A percentile compares a stretch with the other conserved stretches of the same genome.
These are phyloP conservation scores for Saitozyma podzolica DNA, from an alignment of 768 basidiomycete species.

Conservation along the genomic window DNA sequence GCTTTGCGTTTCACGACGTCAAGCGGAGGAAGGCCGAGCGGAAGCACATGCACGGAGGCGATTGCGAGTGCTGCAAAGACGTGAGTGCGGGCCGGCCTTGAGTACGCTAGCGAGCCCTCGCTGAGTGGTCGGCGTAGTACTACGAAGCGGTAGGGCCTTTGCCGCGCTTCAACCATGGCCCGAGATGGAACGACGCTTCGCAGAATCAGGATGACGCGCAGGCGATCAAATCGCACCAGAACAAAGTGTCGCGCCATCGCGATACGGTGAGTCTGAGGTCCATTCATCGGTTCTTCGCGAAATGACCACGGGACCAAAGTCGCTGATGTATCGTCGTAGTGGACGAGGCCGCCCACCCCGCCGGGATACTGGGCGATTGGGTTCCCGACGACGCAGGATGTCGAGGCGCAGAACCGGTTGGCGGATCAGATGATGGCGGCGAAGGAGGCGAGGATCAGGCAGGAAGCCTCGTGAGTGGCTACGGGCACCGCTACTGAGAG, in stretches of 20 bases:
- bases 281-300: not conserved
- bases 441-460: slow-evolving; percentile 64
- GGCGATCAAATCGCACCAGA: slow-evolving; percentile 32
- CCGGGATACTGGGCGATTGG: slow-evolving; percentile 88
- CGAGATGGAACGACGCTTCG: slow-evolving; percentile 67
- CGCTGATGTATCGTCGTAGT: slow-evolving; percentile 52
- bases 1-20: slow-evolving; percentile 73
- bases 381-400: slow-evolving; percentile 83
- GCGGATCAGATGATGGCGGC: slow-evolving; percentile 71
- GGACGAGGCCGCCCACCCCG: slow-evolving; percentile 72
- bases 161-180: slow-evolving; percentile 65
- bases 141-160: slow-evolving; percentile 74
- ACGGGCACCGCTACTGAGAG: too few relatives aligned
- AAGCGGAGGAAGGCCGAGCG: slow-evolving; percentile 68
- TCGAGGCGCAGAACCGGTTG: slow-evolving; percentile 68
- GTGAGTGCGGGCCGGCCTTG: slow-evolving; percentile 54
- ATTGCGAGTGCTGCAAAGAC: slow-evolving; percentile 79
- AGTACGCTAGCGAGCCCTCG: not conserved
- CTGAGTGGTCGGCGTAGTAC: slow-evolving; percentile 59
- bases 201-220: slow-evolving; percentile 27
- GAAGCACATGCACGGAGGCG: slow-evolving; percentile 67
- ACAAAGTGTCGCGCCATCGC: slow-evolving; percentile 45
- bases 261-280: slow-evolving; percentile 31
- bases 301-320: slow-evolving; percentile 49
- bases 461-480: slow-evolving; percentile 60